Evolutionary conservation across 495 filamentous ascomycete species (phyloP).

Genomic region (Trichocladium antarcticum): DNA sequence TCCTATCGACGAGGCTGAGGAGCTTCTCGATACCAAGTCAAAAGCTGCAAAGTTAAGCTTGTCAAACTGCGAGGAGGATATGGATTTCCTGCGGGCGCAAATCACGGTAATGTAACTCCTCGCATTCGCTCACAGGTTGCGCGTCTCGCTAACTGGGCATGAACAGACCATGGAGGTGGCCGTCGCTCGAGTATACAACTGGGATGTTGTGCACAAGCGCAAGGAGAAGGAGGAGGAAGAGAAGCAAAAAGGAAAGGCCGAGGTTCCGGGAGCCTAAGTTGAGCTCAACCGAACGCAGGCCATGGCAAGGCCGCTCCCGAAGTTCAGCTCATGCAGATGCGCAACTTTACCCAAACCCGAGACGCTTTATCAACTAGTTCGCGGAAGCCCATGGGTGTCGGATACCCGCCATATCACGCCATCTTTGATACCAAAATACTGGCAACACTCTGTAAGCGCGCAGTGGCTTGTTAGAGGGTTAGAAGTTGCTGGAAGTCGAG

Average conservation of each 20-base stretch:
- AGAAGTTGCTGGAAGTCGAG: too few species aligned
- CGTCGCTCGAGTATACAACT: conserved; percentile 94
- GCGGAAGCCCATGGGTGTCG: too few species aligned
- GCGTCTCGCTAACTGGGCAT: background rate
- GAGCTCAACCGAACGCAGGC: background rate
- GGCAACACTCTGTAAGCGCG: too few species aligned
- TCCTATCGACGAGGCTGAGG: conserved; percentile 74
- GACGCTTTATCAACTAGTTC: too few species aligned
- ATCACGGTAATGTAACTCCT: conserved; percentile 60
- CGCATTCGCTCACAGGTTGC: background rate
- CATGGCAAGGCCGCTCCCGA: background rate
- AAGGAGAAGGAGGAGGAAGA: conserved; percentile 73
- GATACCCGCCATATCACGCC: too few species aligned
- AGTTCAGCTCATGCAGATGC: background rate
- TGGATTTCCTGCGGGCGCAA: conserved; percentile 93
- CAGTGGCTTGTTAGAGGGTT: too few species aligned
- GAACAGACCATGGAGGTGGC: conserved; percentile 88
- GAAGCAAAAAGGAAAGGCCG: conserved; percentile 27
- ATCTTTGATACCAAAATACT: too few species aligned
- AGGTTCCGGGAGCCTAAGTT: conserved; percentile 15
- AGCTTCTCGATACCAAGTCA: conserved; percentile 67
- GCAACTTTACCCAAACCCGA: too few species aligned
- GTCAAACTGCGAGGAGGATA: conserved; percentile 82
- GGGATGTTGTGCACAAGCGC: conserved; percentile 87
- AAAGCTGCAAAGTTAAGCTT: conserved; percentile 66